A percentile compares a stretch with the other conserved stretches of the same genome.
phyloP scores from a whole-genome alignment of 2,329 filamentous ascomycete species.

The Beauveria sp. region DNA sequence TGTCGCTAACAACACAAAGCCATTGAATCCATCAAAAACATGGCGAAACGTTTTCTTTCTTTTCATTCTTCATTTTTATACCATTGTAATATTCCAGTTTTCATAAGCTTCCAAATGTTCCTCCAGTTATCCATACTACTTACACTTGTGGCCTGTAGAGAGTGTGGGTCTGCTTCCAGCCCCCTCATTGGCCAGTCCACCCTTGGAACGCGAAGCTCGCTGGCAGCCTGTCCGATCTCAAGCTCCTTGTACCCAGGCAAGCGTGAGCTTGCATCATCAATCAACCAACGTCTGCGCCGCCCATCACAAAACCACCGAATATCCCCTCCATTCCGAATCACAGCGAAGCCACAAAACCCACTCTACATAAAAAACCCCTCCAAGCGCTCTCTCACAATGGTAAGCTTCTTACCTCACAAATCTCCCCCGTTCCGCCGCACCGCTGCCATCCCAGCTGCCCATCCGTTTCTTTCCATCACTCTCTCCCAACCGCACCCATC shows the following conservation, averaged over 20 bases:
- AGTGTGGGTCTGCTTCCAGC: neutral
- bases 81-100: too few species aligned
- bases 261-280: constrained; percentile 15
- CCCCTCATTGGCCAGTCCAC: neutral
- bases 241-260: constrained; percentile 8
- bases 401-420: neutral
- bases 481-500: neutral
- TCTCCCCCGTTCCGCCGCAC: neutral
- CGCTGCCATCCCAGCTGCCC: neutral
- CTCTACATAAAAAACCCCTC: neutral
- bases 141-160: neutral
- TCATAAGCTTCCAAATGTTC: too few species aligned
- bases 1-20: too few species aligned
- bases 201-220: constrained; percentile 9
- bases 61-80: too few species aligned
- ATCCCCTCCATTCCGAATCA: neutral
- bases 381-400: constrained; percentile 3
- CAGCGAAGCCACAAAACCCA: neutral
- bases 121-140: too few species aligned
- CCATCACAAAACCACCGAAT: neutral
- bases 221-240: constrained; percentile 7
- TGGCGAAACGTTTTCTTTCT: too few species aligned
- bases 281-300: neutral
- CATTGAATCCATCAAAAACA: too few species aligned
- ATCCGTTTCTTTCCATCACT: constrained; percentile 4